A percentile compares a stretch with the other conserved stretches of the same genome.
Conservation (phyloP, 768 basidiomycete genomes). For the Inosperma sp. region DNA sequence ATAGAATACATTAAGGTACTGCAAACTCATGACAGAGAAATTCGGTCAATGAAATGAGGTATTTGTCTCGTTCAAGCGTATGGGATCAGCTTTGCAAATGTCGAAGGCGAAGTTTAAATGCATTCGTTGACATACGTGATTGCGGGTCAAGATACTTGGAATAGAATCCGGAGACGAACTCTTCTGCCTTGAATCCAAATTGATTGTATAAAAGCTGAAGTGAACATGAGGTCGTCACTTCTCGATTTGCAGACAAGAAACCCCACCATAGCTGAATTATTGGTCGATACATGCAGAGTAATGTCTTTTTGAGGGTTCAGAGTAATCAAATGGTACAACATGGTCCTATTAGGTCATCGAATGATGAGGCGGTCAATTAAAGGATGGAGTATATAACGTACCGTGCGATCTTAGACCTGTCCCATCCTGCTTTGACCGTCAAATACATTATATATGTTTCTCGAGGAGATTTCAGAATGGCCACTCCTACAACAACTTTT, state of each 20-base stretch:
- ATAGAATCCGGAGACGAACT: constrained; percentile 78
- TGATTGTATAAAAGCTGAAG: constrained; percentile 72
- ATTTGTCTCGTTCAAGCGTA: no score
- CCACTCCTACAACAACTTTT: constrained; percentile 64
- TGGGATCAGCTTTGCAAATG: constrained; percentile 31
- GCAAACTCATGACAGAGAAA: no score
- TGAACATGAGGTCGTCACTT: not conserved
- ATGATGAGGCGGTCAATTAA: constrained; percentile 3
- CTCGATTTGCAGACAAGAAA: not conserved
- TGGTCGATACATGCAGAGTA: constrained; percentile 77
- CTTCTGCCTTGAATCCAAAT: constrained; percentile 86
- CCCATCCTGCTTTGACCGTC: constrained; percentile 76
- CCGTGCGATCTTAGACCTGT: constrained; percentile 76
- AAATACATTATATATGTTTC: constrained; percentile 84
- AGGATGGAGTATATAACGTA: constrained; percentile 23
- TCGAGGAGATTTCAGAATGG: constrained; percentile 70
- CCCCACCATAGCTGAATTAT: constrained; percentile 73
- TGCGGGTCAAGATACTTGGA: constrained; percentile 68
- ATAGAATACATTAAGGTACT: no score
- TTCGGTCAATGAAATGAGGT: no score
- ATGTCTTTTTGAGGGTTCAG: constrained; percentile 74
- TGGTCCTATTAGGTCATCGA: constrained; percentile 42
- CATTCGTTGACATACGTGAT: constrained; percentile 74
- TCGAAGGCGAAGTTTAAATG: constrained; percentile 70
- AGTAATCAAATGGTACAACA: constrained; percentile 72